These are phyloP conservation scores for Cyclanthera cordifolia DNA, from an alignment of 306 rosid genomes.

Conservation along the genomic window DNA sequence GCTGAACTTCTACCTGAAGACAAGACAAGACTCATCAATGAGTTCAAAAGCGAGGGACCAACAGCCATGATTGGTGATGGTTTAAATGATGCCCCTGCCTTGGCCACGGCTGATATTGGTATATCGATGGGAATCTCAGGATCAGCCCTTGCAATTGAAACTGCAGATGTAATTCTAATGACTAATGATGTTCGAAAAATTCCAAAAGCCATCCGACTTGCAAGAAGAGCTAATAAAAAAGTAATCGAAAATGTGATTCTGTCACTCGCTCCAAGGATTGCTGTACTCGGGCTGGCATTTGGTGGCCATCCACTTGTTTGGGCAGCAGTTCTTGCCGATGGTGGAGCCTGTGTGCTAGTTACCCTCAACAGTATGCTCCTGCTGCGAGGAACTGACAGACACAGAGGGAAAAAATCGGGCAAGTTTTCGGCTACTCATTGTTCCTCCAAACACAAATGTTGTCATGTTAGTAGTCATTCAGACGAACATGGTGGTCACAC, in stretches of 20 bases:
- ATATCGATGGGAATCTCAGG: constrained; percentile 98
- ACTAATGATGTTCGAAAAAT: constrained; percentile 78
- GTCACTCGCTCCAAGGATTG: constrained; percentile 47
- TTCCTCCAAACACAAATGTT: constrained; percentile 33
- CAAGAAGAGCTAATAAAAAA: constrained; percentile 45
- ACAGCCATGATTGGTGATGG: constrained; percentile 96
- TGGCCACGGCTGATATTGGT: constrained; percentile 84
- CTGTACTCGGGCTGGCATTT: constrained; percentile 56
- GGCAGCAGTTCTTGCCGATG: constrained; percentile 99
- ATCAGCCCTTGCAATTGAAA: constrained; percentile 82
- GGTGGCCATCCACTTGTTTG: constrained; percentile 87
- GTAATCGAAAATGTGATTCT: constrained; percentile 53
- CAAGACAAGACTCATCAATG: constrained; percentile 53
- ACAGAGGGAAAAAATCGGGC: constrained; percentile 27
- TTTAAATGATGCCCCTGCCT: constrained; percentile 79
- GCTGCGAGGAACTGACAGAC: constrained; percentile 30
- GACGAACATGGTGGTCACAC: constrained; percentile 12
- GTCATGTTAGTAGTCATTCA: constrained; percentile 15
- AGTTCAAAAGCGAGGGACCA: constrained; percentile 53
- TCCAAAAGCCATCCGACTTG: constrained; percentile 67
- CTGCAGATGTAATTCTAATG: constrained; percentile 68
- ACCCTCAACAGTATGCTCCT: constrained; percentile 88
- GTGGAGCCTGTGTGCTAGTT: constrained; percentile 76
- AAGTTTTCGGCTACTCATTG: constrained; percentile 24
- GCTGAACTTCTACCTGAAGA: constrained; percentile 91